Percentiles rank a stretch among this genome's conserved stretches.
Evolutionary conservation across 1,284 basidiomycete species (phyloP).

Genomic region (Abortiporus biennis): DNA sequence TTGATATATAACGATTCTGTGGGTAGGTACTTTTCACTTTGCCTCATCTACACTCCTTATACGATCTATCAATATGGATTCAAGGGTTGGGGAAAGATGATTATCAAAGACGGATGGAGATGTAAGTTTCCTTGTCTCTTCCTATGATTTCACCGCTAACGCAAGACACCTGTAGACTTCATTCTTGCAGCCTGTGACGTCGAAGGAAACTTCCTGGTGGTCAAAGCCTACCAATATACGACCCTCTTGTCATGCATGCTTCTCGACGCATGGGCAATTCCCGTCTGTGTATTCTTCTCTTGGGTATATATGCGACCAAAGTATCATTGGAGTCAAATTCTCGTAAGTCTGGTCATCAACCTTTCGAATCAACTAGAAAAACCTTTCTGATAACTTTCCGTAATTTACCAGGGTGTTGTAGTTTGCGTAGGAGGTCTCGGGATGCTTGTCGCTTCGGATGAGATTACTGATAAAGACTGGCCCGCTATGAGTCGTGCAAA

Average conservation of each 20-base stretch:
- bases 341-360: slow-evolving; percentile 36
- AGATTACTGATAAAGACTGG: slow-evolving; percentile 66
- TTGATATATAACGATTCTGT: slow-evolving; percentile 1
- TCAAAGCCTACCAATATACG: slow-evolving; percentile 85
- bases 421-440: slow-evolving; percentile 75
- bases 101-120: slow-evolving; percentile 77
- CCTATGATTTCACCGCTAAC: not conserved
- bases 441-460: slow-evolving; percentile 68
- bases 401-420: slow-evolving; percentile 53
- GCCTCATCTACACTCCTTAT: slow-evolving; percentile 75
- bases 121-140: slow-evolving; percentile 40
- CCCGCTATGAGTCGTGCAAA: slow-evolving; percentile 59
- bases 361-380: not conserved
- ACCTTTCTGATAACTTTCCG: not conserved
- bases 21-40: slow-evolving; percentile 71
- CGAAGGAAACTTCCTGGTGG: slow-evolving; percentile 79
- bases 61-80: slow-evolving; percentile 79
- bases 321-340: slow-evolving; percentile 78
- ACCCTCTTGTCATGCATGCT: slow-evolving; percentile 83
- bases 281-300: slow-evolving; percentile 75
- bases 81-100: slow-evolving; percentile 70
- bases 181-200: slow-evolving; percentile 77
- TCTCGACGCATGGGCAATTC: slow-evolving; percentile 85
- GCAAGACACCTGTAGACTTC: slow-evolving; percentile 43
- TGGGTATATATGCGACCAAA: slow-evolving; percentile 76